Evolutionary conservation across 2,329 filamentous ascomycete species (phyloP).

Genomic region (Chaetomium sp.): DNA sequence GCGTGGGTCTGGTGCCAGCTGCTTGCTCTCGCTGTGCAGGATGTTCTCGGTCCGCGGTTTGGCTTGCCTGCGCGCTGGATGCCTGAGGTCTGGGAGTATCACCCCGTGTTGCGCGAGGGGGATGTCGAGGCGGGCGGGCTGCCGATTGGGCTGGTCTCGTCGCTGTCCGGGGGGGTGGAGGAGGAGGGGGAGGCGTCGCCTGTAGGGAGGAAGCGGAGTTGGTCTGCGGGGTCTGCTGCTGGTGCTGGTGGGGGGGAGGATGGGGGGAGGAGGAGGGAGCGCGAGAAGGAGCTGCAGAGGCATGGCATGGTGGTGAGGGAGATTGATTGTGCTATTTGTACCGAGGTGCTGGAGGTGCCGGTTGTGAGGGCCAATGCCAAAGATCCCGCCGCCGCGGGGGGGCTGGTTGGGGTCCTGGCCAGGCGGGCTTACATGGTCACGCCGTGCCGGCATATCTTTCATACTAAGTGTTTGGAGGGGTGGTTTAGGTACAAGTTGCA

Average conservation of each 20-base stretch:
- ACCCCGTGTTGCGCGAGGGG: constrained; percentile 83
- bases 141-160: constrained; percentile 69
- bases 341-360: constrained; percentile 86
- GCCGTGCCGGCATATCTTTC: constrained; percentile 94
- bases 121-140: constrained; percentile 76
- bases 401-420: constrained; percentile 70
- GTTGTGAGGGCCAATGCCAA: constrained; percentile 66
- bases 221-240: constrained; percentile 30
- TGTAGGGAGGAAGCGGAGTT: constrained; percentile 34
- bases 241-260: constrained; percentile 4
- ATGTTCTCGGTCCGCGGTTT: constrained; percentile 85
- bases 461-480: constrained; percentile 85
- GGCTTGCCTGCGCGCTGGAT: constrained; percentile 71
- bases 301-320: constrained; percentile 44
- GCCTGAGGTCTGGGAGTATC: constrained; percentile 89
- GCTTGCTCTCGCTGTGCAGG: constrained; percentile 75
- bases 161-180: constrained; percentile 12
- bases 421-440: constrained; percentile 94
- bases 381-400: constrained; percentile 48
- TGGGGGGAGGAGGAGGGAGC: constrained; percentile 37
- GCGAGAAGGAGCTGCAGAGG: constrained; percentile 40
- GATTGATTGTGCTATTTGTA: constrained; percentile 95
- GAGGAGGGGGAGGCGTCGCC: constrained; percentile 13
- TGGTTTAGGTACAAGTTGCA: constrained; percentile 95
- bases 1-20: constrained; percentile 90